Evolutionary conservation across 129 eudicot genomes (phyloP), one percentile per base, ranked within the genome.

Genomic region (Lonicera japonica): DNA sequence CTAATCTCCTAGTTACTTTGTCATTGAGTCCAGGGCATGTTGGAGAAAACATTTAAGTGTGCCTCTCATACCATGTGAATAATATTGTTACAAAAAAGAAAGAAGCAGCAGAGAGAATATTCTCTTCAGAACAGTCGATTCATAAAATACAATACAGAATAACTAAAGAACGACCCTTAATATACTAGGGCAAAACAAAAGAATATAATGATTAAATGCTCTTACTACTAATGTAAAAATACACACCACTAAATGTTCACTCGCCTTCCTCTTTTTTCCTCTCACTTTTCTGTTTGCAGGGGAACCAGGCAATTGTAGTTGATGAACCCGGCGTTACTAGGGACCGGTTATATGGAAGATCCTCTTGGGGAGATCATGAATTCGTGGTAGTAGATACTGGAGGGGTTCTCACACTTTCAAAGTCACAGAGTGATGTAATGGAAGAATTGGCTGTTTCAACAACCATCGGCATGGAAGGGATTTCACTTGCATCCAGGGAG

Each of bases 251-350:
- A 29, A 29, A 29, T 29, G 36, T 29, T 29, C 36, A 29, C 36
- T 29, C 36, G 4, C 36, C 36, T 29, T 29, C 36, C 36, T 29
- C 36, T 29, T 29, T 29, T 29, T 29, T 29, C 6, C 36, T 29
- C 36, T 6, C 36, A 1, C 36, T 6, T 56, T 2, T 25, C 46
- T 22, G 21, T 69, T 72, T 54, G 34, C 71, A 92, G 99, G 99
- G 95, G 24, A 92, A 87, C 83, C 80, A 66, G 66, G 99, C 99
- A 43, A 92, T 92, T 64, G 99, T 92, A 47, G 96, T 92, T 34
- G 96, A 92, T 66, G 99, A 92, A 76, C 99, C 99, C 51, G 99
- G 99, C 57, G 99, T 92, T 58, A 92, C 99, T 17, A 80, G 97
- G 80, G 97, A 89, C 66, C 90, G 97, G 0, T 75, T 89, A 59